Percentiles rank a stretch among this genome's conserved stretches.
Evolutionary conservation across 2,329 filamentous ascomycete genomes (phyloP).

Genomic region (Sclerotinia subarctica): DNA sequence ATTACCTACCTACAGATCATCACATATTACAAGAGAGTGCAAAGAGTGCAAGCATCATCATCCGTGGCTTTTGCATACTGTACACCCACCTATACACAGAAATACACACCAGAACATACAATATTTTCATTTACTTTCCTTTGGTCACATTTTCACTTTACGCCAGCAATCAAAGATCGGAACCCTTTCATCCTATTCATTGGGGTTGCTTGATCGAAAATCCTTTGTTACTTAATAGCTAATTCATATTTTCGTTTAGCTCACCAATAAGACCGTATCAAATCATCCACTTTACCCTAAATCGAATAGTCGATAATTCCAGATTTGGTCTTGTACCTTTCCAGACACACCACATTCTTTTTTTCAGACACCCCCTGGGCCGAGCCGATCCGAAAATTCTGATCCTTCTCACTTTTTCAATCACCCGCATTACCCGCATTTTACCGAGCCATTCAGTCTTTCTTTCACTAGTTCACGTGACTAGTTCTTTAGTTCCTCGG

Average conservation of each 20-base stretch:
- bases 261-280: slow-evolving; percentile 29
- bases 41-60: slow-evolving; percentile 8
- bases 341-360: neutral
- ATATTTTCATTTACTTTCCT: neutral
- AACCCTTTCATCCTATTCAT: neutral
- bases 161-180: slow-evolving; percentile 6
- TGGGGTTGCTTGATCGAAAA: slow-evolving; percentile 1
- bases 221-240: slow-evolving; percentile 23
- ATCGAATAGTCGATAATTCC: neutral
- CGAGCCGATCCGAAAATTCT: neutral
- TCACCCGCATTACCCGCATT: neutral
- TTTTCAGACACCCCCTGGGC: neutral
- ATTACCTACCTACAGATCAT: neutral
- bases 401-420: no score
- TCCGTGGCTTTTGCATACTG: slow-evolving; percentile 8
- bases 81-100: neutral
- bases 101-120: neutral
- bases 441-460: neutral
- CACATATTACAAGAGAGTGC: no score
- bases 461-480: slow-evolving; percentile 1
- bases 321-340: neutral
- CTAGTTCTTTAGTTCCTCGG: neutral
- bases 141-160: neutral
- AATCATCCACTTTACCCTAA: slow-evolving; percentile 13
- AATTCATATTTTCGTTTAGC: slow-evolving; percentile 35